Evolutionary conservation across 306 rosid species (phyloP).

Genomic region (Malus asiatica): DNA sequence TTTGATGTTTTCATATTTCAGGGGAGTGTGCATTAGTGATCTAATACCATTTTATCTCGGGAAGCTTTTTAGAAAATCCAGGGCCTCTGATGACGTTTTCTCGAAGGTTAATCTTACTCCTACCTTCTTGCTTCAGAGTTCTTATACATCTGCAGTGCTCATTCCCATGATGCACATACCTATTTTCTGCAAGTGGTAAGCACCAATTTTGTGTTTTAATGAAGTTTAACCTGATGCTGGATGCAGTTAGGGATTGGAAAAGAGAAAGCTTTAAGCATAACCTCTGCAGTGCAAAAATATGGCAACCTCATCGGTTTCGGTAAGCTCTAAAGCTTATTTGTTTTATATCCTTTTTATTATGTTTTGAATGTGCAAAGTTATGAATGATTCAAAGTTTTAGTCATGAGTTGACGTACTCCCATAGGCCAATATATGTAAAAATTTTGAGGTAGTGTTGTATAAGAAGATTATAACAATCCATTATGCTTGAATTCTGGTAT

Average conservation of each 20-base stretch:
- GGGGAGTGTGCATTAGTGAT: slow-evolving; percentile 75
- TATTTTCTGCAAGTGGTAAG: background rate
- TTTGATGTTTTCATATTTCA: slow-evolving; percentile 10
- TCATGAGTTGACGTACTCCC: background rate
- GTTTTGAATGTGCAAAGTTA: background rate
- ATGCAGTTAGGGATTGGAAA: slow-evolving; percentile 54
- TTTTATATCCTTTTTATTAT: background rate
- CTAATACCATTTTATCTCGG: slow-evolving; percentile 59
- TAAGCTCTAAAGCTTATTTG: slow-evolving; percentile 20
- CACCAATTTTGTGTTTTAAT: background rate
- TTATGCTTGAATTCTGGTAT: slow-evolving; percentile 4
- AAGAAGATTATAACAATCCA: background rate
- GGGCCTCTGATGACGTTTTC: slow-evolving; percentile 48
- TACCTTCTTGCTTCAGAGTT: slow-evolving; percentile 4
- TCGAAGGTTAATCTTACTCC: slow-evolving; percentile 38
- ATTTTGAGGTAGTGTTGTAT: background rate
- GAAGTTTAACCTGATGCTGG: slow-evolving; percentile 4
- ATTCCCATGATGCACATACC: background rate
- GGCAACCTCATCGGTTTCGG: slow-evolving; percentile 66
- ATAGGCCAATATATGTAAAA: background rate
- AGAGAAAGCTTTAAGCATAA: slow-evolving; percentile 47
- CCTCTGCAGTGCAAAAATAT: slow-evolving; percentile 43
- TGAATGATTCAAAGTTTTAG: background rate
- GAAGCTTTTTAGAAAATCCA: slow-evolving; percentile 47
- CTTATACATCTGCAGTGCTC: background rate